Base-by-base conservation (phyloP, 306 rosid species). In the Citrullus amarus region DNA sequence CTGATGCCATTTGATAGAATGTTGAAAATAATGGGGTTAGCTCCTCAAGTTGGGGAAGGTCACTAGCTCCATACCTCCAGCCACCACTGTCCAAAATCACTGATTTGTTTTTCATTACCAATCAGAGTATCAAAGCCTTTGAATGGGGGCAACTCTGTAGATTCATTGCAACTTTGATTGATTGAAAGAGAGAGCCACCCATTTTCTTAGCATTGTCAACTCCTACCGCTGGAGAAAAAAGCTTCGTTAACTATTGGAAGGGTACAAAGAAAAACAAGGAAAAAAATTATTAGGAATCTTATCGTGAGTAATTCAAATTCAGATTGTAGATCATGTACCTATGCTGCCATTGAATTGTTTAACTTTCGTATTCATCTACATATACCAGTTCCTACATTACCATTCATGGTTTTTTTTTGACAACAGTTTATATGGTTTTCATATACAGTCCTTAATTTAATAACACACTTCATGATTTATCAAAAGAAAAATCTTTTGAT, bases 1-100 rank as follows among this genome's bases (percentile, higher is more conserved):
- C 77, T 74, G 59, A 74, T 28, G n/a, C 63, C 48, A 74, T 74
- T 74, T 74, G 62, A 74, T 74, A 11, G 63, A 74, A 54, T 25
- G 60, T 56, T 54, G 81, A 70, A 58, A 41, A 41, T 80, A 61
- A 28, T 32, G 72, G 78, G 72, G 88, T 89, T 89, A 87, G 88
- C 86, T 89, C 93, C 96, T 80, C 71, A 85, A 54, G 81, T 81
- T 34, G 68, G 83, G 93, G 93, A 89, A 86, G 90, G 76, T 62
- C 86, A 14, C 2, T 58, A 51, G 30, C 74, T 13, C 51, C 60
- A 50, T 16, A 59, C 60, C 59, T 51, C 15, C 77, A 51, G 43
- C 61, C 77, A 50, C 60, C 44, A 72, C 28, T 72, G 28, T 50
- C 77, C 60, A 48, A 72, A 72, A 28, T 72, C 43, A 14, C 43